Base-by-base conservation (phyloP, 1,139 yeast genomes). In the Nakaseomyces bracarensis region DNA sequence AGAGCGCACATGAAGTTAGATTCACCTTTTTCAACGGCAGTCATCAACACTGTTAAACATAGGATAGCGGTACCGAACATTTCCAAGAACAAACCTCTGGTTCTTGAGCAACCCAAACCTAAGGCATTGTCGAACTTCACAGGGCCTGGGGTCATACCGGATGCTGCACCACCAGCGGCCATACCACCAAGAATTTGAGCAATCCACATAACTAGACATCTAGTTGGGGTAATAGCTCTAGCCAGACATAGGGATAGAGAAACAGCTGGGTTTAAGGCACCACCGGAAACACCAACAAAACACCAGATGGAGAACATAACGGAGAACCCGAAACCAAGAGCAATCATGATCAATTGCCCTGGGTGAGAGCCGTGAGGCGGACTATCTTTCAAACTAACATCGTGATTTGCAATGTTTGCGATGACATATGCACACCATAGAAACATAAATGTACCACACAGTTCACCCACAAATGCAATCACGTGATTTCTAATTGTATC, bases 101-200 rank as follows among this genome's bases (percentile, higher is more conserved):
- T 57, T 61, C 71, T 77, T 39, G 91, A 82, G 53, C 75, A 70
- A 41, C 79, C 91, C 48, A 81, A 79, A 46, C 93, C 87, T 48
- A 84, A 68, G 41, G 73, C 71, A 57, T 86, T 85, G 50, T 85
- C 74, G 56, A 84, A 86, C 16, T 75, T 70, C 55, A 85, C 70
- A 36, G 72, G 71, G 48, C 95, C 95, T 36, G 95, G 95, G 28
- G 93, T 82, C 81, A 85, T 75, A 40, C 87, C 95, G 51, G 75
- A 68, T 40, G 89, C 95, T 37, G 87, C 91, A 63, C 86, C 95
- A 46, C 94, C 94, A 46, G 95, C 95, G 54, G 87, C 86, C 79
- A 86, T 81, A 65, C 95, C 95, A 42, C 82, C 95, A 60, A 84
- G 64, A 56, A 85, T 63, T 68, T 86, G 95, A 37, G 89, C 58